Percentiles rank a stretch among this genome's conserved stretches.
These are phyloP conservation scores for Trichocladium antarcticum DNA, from an alignment of 495 filamentous ascomycete genomes.

Conservation along the genomic window DNA sequence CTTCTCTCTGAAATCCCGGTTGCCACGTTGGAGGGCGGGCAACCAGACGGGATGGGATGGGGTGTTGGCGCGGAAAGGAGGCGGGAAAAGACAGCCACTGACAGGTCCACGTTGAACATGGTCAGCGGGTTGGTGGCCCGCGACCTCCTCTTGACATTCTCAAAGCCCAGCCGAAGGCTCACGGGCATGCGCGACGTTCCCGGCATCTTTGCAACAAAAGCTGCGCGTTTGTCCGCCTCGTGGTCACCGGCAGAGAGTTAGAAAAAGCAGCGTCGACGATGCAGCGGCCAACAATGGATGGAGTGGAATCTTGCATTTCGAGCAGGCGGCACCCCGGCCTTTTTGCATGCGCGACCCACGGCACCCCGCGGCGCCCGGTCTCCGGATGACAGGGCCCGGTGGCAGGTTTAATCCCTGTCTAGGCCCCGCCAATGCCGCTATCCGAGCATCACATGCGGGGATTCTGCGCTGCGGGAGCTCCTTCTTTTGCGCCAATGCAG, in stretches of 20 bases:
- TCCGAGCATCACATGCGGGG: slow-evolving; percentile 18
- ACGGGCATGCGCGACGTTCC: slow-evolving; percentile 57
- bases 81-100: slow-evolving; percentile 30
- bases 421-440: background rate
- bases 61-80: background rate
- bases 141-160: slow-evolving; percentile 40
- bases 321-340: background rate
- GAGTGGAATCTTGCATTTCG: background rate
- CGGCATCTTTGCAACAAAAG: slow-evolving; percentile 35
- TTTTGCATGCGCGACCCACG: background rate
- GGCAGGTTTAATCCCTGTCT: background rate
- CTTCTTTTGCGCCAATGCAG: background rate
- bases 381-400: background rate
- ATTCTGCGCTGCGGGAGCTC: background rate
- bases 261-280: too few species aligned
- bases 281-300: background rate
- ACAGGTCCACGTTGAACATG: slow-evolving; percentile 72
- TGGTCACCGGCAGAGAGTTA: too few species aligned
- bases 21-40: background rate
- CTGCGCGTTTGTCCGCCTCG: background rate
- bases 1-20: background rate
- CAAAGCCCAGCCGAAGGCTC: slow-evolving; percentile 53
- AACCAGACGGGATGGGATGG: background rate
- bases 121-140: slow-evolving; percentile 48
- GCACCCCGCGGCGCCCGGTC: slow-evolving; percentile 5